Conservation (phyloP, 2,329 filamentous ascomycete species). For the Colletotrichum sp. region DNA sequence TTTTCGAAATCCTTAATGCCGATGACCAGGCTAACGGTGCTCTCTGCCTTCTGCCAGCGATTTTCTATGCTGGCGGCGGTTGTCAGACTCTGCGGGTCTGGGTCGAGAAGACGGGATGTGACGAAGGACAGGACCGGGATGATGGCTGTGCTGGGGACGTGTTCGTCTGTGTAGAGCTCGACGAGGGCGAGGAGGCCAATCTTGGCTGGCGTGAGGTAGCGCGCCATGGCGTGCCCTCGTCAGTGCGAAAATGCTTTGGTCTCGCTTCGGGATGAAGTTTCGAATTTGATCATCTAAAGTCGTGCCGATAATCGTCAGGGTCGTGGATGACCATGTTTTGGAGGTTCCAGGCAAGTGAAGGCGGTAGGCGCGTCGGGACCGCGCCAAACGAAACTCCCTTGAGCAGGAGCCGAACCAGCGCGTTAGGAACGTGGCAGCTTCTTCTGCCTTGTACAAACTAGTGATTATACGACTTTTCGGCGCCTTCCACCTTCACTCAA, state of each 20-base stretch:
- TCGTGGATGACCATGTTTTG: background rate
- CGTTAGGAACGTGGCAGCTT: background rate
- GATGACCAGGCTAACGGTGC: constrained; percentile 56
- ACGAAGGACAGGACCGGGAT: constrained; percentile 82
- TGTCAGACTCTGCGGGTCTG: constrained; percentile 35
- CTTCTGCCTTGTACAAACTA: background rate
- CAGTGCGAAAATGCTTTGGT: background rate
- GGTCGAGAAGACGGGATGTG: constrained; percentile 70
- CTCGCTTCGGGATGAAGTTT: background rate
- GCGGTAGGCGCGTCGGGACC: background rate
- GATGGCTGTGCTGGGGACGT: constrained; percentile 72
- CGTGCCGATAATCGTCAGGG: background rate
- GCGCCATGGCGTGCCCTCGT: constrained; percentile 61
- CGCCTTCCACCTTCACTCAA: background rate
- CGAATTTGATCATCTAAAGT: background rate
- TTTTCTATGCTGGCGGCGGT: constrained; percentile 28
- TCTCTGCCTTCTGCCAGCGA: constrained; percentile 55
- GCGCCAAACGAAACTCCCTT: background rate
- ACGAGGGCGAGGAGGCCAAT: constrained; percentile 82
- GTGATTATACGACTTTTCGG: background rate
- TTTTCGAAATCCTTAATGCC: constrained; percentile 65
- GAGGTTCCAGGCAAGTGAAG: background rate
- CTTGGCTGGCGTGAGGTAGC: constrained; percentile 88
- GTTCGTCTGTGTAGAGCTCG: constrained; percentile 78
- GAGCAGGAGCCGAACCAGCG: background rate